These are phyloP conservation scores for Globisporangium takayamanum DNA, from an alignment of 352 stramenopile genomes.

Conservation along the genomic window DNA sequence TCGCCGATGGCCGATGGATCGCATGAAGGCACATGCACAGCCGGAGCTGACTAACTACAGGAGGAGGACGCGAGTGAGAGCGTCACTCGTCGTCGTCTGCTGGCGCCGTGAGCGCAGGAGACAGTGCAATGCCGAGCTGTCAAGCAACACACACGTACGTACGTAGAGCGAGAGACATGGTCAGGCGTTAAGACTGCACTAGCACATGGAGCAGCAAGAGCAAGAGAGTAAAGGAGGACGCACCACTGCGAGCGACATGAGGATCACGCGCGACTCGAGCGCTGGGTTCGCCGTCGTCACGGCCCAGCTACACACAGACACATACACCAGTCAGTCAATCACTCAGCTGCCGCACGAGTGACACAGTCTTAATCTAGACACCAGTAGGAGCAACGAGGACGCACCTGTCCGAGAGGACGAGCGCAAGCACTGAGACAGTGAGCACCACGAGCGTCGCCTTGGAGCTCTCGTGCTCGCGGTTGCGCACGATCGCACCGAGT, in stretches of 20 bases:
- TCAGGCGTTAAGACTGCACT: conserved; percentile 1
- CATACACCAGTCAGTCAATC: conserved; percentile 10
- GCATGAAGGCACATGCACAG: conserved; percentile 4
- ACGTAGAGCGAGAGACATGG: not conserved
- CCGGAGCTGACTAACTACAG: conserved; percentile 1
- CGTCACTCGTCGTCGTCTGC: conserved; percentile 41
- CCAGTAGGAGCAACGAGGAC: not conserved
- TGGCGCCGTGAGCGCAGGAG: conserved; percentile 41
- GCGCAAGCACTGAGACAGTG: conserved; percentile 22
- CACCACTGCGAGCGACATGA: conserved; percentile 72
- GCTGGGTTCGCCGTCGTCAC: conserved; percentile 46
- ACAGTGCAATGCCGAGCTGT: conserved; percentile 63
- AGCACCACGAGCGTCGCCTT: conserved; percentile 52
- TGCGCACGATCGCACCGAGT: conserved; percentile 35
- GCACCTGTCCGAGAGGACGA: conserved; percentile 75
- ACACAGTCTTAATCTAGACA: not conserved
- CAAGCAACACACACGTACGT: not conserved
- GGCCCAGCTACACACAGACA: conserved; percentile 25
- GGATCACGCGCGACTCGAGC: conserved; percentile 54
- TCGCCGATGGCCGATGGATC: not conserved
- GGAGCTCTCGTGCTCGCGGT: conserved; percentile 42
- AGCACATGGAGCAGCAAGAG: not conserved
- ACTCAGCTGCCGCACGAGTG: not conserved
- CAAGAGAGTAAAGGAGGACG: conserved; percentile 12
- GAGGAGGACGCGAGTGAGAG: not conserved